Evolutionary conservation across 208 protist species (phyloP).

Genomic region (Wallacemonas collosoma): DNA sequence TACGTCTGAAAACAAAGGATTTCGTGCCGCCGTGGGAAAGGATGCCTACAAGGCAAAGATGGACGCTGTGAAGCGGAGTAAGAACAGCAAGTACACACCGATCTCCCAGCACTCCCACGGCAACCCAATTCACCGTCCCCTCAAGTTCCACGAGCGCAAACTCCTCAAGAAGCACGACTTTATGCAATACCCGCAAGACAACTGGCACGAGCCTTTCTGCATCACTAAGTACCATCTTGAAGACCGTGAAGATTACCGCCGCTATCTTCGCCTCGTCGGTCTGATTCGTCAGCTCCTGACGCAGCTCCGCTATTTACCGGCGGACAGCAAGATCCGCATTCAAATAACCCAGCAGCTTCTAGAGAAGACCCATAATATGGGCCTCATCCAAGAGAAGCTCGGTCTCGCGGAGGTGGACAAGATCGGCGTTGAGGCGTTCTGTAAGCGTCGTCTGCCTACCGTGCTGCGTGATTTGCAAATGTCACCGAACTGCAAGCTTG

Average conservation of each 20-base stretch:
- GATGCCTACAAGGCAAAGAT: slow-evolving; percentile 54
- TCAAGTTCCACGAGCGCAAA: slow-evolving; percentile 92
- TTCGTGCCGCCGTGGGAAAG: slow-evolving; percentile 52
- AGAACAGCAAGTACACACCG: slow-evolving; percentile 82
- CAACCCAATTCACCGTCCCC: slow-evolving; percentile 81
- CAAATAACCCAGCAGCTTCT: slow-evolving; percentile 91
- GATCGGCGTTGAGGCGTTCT: slow-evolving; percentile 89
- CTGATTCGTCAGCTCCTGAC: slow-evolving; percentile 86
- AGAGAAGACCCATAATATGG: slow-evolving; percentile 92
- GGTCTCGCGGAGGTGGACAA: slow-evolving; percentile 90
- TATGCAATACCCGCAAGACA: slow-evolving; percentile 91
- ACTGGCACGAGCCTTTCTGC: slow-evolving; percentile 92
- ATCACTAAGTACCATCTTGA: slow-evolving; percentile 94
- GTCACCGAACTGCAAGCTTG: slow-evolving; percentile 87
- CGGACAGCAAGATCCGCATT: slow-evolving; percentile 87
- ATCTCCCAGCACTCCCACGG: slow-evolving; percentile 73
- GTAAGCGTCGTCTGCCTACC: slow-evolving; percentile 86
- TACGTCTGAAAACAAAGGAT: slow-evolving; percentile 53
- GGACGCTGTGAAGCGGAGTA: slow-evolving; percentile 67
- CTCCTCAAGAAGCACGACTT: slow-evolving; percentile 93
- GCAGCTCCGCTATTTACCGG: slow-evolving; percentile 86
- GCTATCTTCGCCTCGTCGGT: slow-evolving; percentile 88
- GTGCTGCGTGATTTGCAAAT: slow-evolving; percentile 88
- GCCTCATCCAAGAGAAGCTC: slow-evolving; percentile 85
- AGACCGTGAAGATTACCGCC: slow-evolving; percentile 92